Evolutionary conservation across 139 green algal species (phyloP).

Genomic region (Tetradesmus obliquus): DNA sequence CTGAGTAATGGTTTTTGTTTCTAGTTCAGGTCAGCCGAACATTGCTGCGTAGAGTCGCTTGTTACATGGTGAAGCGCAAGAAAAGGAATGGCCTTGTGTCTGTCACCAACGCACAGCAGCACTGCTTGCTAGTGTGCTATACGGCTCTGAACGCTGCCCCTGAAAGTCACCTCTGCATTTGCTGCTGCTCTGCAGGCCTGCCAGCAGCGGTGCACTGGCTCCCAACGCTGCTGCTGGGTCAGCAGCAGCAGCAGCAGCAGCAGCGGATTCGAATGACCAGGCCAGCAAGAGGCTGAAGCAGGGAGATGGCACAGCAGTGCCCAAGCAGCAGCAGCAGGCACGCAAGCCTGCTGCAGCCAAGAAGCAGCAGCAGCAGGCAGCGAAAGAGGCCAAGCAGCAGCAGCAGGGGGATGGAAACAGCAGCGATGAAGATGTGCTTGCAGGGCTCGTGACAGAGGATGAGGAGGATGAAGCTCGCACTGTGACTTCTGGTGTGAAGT

Average conservation of each 20-base stretch:
- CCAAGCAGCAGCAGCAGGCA: not conserved
- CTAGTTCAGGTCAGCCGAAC: no score
- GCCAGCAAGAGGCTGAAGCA: not conserved
- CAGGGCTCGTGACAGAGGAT: not conserved
- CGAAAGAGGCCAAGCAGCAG: not conserved
- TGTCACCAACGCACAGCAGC: no score
- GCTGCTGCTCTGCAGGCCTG: not conserved
- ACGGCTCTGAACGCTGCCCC: no score
- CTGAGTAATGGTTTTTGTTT: no score
- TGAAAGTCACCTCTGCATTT: not conserved
- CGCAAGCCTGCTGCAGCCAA: not conserved
- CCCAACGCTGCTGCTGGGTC: not conserved
- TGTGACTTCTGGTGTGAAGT: slow-evolving; percentile 16
- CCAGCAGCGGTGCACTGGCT: not conserved
- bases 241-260: not conserved
- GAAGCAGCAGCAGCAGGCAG: not conserved
- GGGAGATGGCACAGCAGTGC: not conserved
- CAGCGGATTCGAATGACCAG: not conserved
- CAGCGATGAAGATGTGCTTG: slow-evolving; percentile 16
- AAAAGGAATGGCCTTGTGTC: no score
- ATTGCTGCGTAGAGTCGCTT: no score
- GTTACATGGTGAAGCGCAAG: no score
- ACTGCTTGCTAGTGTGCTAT: no score
- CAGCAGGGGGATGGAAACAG: not conserved
- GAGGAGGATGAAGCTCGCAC: not conserved